Base-by-base conservation (phyloP, 1,284 basidiomycete genomes). In the Meripilus lineatus region DNA sequence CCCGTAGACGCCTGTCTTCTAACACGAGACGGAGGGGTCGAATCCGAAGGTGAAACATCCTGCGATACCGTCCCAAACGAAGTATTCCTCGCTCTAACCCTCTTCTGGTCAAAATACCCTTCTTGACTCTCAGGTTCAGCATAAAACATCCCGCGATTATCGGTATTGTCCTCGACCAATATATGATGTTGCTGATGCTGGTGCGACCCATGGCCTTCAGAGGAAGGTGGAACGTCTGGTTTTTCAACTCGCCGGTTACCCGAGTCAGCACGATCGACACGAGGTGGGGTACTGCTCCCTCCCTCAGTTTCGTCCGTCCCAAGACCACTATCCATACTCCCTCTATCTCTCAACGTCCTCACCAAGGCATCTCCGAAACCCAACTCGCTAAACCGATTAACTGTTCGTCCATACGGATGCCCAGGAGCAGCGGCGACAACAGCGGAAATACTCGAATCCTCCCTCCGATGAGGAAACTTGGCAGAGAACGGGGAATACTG, bases 401-500 rank as follows among this genome's bases (percentile, higher is more conserved):
- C 34, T 2, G 53, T 47, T 4, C 36, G 42, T 1, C 42, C 53
- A 35, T 63, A 63, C 8, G 61, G 61, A 39, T 63, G 61, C 3
- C 41, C 40, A 13, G 47, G 32, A 14, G 45, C 26, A n/a, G 33
- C 22, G 2, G 45, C 30, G 15, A 47, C 28, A 36, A 22, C 28
- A 10, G 28, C 10, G 28, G n/a, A 30, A 8, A n/a, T 30, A 10
- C 10, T 10, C 8, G 28, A n/a, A 30, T 30, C 28, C 38, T 23
- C 25, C 28, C 8, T 43, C 41, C 13, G n/a, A 45, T 36, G 36
- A 53, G 40, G 13, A 53, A 18, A 11, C 32, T 18, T 51, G 2
- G 51, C 39, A 11, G 55, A 53, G 40, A 67, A 73, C 1, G 78
- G 78, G 20, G 77, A 80, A 50, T 79, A 79, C 38, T 69, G 66